Evolutionary conservation across 176 grass and related monocot genomes (phyloP).

Genomic region (Metroxylon sagu): DNA sequence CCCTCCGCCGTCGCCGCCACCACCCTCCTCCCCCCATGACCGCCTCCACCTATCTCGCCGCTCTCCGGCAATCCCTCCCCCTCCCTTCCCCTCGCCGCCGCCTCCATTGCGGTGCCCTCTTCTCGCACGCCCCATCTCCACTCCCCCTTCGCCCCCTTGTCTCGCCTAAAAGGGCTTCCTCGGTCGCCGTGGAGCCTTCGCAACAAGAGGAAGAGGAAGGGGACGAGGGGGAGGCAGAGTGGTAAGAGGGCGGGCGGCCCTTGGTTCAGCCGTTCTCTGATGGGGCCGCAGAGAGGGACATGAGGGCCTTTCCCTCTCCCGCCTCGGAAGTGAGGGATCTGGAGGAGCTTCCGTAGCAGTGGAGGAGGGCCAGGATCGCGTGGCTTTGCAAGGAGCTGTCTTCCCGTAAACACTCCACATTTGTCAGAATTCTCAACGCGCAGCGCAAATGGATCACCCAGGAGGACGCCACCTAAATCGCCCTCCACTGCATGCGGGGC

Average conservation of each 20-base stretch:
- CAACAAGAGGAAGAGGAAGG: conserved; percentile 18
- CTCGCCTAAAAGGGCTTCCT: not conserved
- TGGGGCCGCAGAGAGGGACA: conserved; percentile 40
- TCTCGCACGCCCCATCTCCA: conserved; percentile 8
- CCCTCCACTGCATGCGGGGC: conserved; percentile 77
- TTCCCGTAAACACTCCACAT: conserved; percentile 81
- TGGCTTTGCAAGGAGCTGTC: conserved; percentile 99
- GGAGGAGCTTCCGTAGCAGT: conserved; percentile 86
- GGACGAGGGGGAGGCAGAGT: conserved; percentile 18
- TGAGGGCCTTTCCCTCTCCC: conserved; percentile 41
- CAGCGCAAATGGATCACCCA: conserved; percentile 91
- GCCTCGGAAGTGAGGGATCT: conserved; percentile 61
- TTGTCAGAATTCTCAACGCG: conserved; percentile 89
- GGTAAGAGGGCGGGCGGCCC: not conserved
- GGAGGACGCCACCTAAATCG: conserved; percentile 81
- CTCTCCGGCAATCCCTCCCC: conserved; percentile 22
- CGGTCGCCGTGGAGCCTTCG: not conserved
- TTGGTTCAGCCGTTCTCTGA: conserved; percentile 35
- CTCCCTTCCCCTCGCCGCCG: conserved; percentile 17
- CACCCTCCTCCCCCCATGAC: no score
- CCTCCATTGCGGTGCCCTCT: conserved; percentile 4
- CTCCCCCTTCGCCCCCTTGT: not conserved
- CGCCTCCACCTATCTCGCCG: conserved; percentile 19
- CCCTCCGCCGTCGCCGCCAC: conserved; percentile 13
- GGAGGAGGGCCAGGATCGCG: conserved; percentile 82